Conservation (phyloP, 768 basidiomycete species). For the Mycena galopus region DNA sequence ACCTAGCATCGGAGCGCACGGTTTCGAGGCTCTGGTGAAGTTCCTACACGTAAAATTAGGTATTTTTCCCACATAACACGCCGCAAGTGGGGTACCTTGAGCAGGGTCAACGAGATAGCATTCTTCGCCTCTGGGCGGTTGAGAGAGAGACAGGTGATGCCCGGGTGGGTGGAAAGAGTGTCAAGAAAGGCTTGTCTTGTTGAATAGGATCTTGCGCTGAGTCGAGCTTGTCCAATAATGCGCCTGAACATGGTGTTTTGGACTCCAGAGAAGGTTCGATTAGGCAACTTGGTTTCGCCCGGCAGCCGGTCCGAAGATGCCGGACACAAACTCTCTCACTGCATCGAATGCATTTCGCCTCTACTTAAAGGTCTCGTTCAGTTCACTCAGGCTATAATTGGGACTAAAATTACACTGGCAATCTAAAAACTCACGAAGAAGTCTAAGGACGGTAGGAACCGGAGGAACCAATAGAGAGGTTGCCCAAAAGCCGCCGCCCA, state of each 20-base stretch:
- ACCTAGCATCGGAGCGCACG: slow-evolving; percentile 78
- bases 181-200: slow-evolving; percentile 62
- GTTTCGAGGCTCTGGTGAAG: slow-evolving; percentile 76
- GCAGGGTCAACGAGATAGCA: slow-evolving; percentile 82
- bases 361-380: no score
- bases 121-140: slow-evolving; percentile 89
- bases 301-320: not conserved
- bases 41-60: slow-evolving; percentile 61
- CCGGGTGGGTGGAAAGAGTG: slow-evolving; percentile 66
- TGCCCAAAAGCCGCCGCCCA: no score
- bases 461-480: not conserved
- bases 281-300: not conserved
- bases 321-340: no score
- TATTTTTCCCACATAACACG: slow-evolving; percentile 14
- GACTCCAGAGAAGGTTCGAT: not conserved
- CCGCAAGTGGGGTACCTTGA: slow-evolving; percentile 61
- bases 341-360: no score
- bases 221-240: not conserved
- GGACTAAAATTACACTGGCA: no score
- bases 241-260: slow-evolving; percentile 18
- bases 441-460: not conserved
- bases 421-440: not conserved
- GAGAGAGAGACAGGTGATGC: slow-evolving; percentile 80
- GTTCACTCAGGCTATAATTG: no score
- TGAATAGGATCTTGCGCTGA: slow-evolving; percentile 23